Evolutionary conservation across 2,329 filamentous ascomycete genomes (phyloP).

Genomic region (Furcasterigmium furcatum): DNA sequence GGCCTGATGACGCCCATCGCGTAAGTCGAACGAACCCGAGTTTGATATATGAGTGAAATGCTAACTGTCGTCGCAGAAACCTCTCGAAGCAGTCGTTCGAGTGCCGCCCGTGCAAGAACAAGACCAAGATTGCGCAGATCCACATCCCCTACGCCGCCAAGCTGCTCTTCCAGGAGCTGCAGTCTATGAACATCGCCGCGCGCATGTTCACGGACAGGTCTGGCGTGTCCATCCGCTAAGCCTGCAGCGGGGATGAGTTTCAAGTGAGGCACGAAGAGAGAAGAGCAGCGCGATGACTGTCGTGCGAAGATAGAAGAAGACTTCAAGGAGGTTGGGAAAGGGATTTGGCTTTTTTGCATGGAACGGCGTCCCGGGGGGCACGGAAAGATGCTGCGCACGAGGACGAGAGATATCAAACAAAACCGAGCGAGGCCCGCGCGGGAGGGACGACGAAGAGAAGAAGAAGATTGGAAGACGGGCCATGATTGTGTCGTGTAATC

Average conservation of each 20-base stretch:
- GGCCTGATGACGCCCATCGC: slow-evolving; percentile 98
- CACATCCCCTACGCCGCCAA: slow-evolving; percentile 98
- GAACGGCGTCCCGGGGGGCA: slow-evolving; percentile 5
- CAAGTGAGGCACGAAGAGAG: not conserved
- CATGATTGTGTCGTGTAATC: too few relatives aligned
- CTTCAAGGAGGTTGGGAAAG: not conserved
- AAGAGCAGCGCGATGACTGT: not conserved
- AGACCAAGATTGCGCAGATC: slow-evolving; percentile 96
- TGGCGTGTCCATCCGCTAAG: slow-evolving; percentile 66
- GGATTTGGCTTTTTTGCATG: not conserved
- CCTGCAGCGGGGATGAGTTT: not conserved
- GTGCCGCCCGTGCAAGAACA: slow-evolving; percentile 97
- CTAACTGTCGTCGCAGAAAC: slow-evolving; percentile 64
- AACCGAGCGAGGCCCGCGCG: too few relatives aligned
- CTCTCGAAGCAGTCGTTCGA: slow-evolving; percentile 95
- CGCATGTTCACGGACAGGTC: slow-evolving; percentile 92
- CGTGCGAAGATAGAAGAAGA: not conserved
- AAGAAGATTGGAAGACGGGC: too few relatives aligned
- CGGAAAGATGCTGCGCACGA: not conserved
- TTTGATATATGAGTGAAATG: slow-evolving; percentile 5
- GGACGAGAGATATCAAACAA: too few relatives aligned
- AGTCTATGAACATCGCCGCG: slow-evolving; percentile 97
- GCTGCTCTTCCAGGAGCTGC: slow-evolving; percentile 95
- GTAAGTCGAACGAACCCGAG: slow-evolving; percentile 56
- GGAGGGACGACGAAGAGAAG: too few relatives aligned